phyloP scores from a whole-genome alignment of 1,139 yeast genomes.

The Pichia sp. region DNA sequence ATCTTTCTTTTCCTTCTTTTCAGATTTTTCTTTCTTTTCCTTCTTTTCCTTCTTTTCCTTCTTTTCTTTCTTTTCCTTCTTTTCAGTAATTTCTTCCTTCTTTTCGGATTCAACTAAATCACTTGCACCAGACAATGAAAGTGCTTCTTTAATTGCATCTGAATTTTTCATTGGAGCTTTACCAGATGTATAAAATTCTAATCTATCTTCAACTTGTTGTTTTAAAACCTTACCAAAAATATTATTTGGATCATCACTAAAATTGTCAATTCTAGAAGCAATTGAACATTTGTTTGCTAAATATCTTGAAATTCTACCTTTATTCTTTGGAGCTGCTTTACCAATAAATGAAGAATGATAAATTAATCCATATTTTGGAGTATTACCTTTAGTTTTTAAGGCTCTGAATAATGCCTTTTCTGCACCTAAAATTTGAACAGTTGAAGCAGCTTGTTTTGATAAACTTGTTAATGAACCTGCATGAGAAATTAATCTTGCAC shows the following conservation, averaged over 20 bases:
- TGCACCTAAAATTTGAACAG: constrained; percentile 97
- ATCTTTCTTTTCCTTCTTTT: constrained; percentile 39
- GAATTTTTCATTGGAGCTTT: constrained; percentile 94
- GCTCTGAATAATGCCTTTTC: constrained; percentile 99
- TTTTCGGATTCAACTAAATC: constrained; percentile 46
- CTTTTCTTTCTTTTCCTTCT: constrained; percentile 42
- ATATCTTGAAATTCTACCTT: constrained; percentile 98
- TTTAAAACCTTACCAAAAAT: constrained; percentile 87
- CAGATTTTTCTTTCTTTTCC: constrained; percentile 36
- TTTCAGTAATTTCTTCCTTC: constrained; percentile 44
- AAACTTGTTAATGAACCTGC: constrained; percentile 95
- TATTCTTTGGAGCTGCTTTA: constrained; percentile 92
- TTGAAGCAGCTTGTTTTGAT: constrained; percentile 97
- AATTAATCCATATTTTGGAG: constrained; percentile 96
- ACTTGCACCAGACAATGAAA: constrained; percentile 52
- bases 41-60: constrained; percentile 40
- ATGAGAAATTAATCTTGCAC: constrained; percentile 96
- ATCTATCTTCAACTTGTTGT: constrained; percentile 96
- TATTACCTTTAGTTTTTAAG: constrained; percentile 94
- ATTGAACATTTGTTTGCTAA: constrained; percentile 98
- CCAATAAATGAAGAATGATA: constrained; percentile 97
- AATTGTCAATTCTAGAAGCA: constrained; percentile 97
- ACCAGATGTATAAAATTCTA: constrained; percentile 93
- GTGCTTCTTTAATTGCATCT: constrained; percentile 88
- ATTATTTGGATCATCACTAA: constrained; percentile 77